Base-by-base conservation (phyloP, 345 rosid species). In the Diplotaxis tenuifolia region DNA sequence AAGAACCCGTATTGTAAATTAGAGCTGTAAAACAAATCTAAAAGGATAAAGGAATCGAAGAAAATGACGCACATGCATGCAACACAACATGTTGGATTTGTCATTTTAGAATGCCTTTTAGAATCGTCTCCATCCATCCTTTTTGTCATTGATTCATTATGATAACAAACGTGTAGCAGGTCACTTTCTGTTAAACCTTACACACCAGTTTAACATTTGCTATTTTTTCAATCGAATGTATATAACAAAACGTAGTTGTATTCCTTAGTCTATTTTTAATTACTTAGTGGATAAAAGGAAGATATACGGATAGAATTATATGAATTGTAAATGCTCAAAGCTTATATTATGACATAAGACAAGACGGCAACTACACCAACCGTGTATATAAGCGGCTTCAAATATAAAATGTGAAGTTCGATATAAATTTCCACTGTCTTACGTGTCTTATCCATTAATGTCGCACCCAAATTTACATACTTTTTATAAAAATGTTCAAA, bases 361-460 rank as follows among this genome's bases (percentile, higher is more conserved):
- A 47, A 50, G 56, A 67, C 54, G 42, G 50, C 62, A 60, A 60
- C 47, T 36, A 67, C 22, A 75, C 56, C 68, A 75, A 38, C 49
- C 68, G 50, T n/a, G n/a, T 14, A 40, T 45, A 61, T 38, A 68
- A 52, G 73, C 62, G 68, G 22, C 25, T 40, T 53, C 18, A 36
- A 38, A 61, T 68, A 75, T 75, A 75, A 50, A 67, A 60, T 34
- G 6, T 12, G 6, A 53, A n/a, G 18, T 62, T 52, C 34, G 61
- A 40, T 54, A 54, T 18, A 62, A 70, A 9, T 63, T 55, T 63
- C 32, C 2, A 63, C 15, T 11, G 11, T 70, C 71, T 56, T 49
- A 76, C 75, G 80, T 76, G 75, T 76, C 71, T 76, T 64, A 76
- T 76, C 75, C 71, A 57, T 56, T 70, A 64, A 47, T 64, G 67